phyloP scores from a whole-genome alignment of 805 yeast genomes.

The Candida glaebosa region DNA sequence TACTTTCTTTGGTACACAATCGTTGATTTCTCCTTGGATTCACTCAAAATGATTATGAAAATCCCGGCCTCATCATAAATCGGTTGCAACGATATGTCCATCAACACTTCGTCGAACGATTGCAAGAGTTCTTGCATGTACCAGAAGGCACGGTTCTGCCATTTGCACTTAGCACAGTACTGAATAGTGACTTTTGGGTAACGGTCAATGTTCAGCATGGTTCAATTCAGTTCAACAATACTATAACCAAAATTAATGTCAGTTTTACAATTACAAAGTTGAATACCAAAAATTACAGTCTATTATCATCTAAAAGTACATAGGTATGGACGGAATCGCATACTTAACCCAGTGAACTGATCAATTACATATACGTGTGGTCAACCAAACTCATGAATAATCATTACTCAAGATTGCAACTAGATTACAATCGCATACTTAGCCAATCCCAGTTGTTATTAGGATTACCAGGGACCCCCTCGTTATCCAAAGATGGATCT shows the following conservation, averaged over 20 bases:
- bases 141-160: slow-evolving; percentile 90
- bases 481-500: neutral
- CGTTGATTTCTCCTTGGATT: slow-evolving; percentile 3
- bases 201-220: slow-evolving; percentile 4
- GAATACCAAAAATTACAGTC: too few species aligned
- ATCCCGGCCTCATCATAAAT: slow-evolving; percentile 21
- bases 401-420: too few species aligned
- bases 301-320: too few species aligned
- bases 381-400: too few species aligned
- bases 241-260: too few species aligned
- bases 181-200: slow-evolving; percentile 63
- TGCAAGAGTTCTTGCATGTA: slow-evolving; percentile 80
- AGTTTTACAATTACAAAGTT: too few species aligned
- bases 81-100: slow-evolving; percentile 34
- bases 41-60: slow-evolving; percentile 17
- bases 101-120: slow-evolving; percentile 64
- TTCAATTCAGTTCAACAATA: neutral
- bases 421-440: slow-evolving; percentile 24
- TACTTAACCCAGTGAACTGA: too few species aligned
- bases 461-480: neutral
- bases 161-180: slow-evolving; percentile 80
- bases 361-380: too few species aligned
- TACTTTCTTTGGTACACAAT: slow-evolving; percentile 52
- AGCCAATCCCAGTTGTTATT: slow-evolving; percentile 25
- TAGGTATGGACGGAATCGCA: too few species aligned